Evolutionary conservation across 2,329 filamentous ascomycete species (phyloP).

Genomic region (Botrytis pseudocinerea): DNA sequence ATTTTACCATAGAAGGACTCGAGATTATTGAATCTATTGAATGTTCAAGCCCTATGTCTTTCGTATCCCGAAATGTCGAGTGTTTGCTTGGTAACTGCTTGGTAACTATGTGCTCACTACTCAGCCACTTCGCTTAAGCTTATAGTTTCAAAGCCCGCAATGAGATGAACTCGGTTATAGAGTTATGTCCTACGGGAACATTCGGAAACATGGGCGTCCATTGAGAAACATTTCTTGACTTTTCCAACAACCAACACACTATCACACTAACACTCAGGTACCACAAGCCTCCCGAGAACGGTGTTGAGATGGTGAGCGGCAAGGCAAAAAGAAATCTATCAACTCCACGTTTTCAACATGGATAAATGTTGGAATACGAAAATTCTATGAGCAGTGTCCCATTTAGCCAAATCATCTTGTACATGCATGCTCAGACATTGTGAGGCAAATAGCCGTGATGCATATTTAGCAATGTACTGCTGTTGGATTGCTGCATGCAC

Average conservation of each 20-base stretch:
- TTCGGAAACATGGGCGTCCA: conserved; percentile 4
- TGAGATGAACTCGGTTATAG: conserved; percentile 16
- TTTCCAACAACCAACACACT: not conserved
- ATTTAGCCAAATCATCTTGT: conserved; percentile 9
- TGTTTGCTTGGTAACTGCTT: not conserved
- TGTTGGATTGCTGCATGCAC: conserved; percentile 11
- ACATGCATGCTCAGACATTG: conserved; percentile 4
- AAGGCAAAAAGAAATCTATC: conserved; percentile 14
- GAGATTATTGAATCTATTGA: conserved; percentile 3
- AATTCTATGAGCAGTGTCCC: conserved; percentile 2
- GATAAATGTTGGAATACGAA: conserved; percentile 7
- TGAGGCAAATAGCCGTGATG: conserved; percentile 6
- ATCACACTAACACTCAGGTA: not conserved
- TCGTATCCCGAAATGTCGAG: conserved; percentile 8
- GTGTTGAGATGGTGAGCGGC: conserved; percentile 4
- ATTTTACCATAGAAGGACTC: not conserved
- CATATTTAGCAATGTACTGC: conserved; percentile 11
- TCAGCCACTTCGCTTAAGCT: conserved; percentile 7
- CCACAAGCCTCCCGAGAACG: conserved; percentile 15
- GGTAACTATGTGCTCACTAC: not conserved
- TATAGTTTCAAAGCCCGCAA: not conserved
- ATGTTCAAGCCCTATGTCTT: conserved; percentile 15
- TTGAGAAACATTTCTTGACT: not conserved
- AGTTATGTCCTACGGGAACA: not conserved
- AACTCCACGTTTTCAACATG: conserved; percentile 15